Evolutionary conservation across 2,329 filamentous ascomycete genomes (phyloP).

Genomic region (Cryphonectria naterciae): DNA sequence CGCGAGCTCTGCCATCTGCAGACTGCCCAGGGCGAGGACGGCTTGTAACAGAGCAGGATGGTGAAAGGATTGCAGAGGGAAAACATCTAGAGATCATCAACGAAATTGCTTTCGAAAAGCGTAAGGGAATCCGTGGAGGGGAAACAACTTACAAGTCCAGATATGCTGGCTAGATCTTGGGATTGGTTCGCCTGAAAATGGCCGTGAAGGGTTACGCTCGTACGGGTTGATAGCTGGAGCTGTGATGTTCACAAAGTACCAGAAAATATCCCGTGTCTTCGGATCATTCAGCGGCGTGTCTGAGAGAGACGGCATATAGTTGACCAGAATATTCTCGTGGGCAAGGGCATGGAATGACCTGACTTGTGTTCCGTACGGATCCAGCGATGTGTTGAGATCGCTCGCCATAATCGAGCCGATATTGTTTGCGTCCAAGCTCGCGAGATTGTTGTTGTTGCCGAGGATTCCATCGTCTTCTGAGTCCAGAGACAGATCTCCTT

Average conservation of each 20-base stretch:
- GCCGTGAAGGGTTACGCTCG: conserved; percentile 75
- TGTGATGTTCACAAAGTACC: conserved; percentile 89
- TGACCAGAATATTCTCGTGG: conserved; percentile 58
- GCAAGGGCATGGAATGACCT: conserved; percentile 55
- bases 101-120: background rate
- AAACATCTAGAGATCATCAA: conserved; percentile 61
- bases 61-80: conserved; percentile 81
- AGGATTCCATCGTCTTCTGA: conserved; percentile 62
- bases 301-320: conserved; percentile 67
- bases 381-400: conserved; percentile 42
- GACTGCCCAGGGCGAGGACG: conserved; percentile 82
- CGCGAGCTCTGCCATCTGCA: conserved; percentile 87
- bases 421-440: conserved; percentile 41
- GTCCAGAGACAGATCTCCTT: conserved; percentile 65
- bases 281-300: conserved; percentile 79
- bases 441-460: conserved; percentile 36
- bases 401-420: conserved; percentile 46
- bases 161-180: conserved; percentile 67
- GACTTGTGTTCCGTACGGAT: conserved; percentile 50
- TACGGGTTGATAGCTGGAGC: conserved; percentile 85
- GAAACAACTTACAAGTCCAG: conserved; percentile 59
- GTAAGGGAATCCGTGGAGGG: background rate
- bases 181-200: conserved; percentile 65
- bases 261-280: conserved; percentile 81
- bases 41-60: conserved; percentile 89